These are phyloP conservation scores for Sphaerulina vaccinii DNA, from an alignment of 2,329 filamentous ascomycete species.

Conservation along the genomic window DNA sequence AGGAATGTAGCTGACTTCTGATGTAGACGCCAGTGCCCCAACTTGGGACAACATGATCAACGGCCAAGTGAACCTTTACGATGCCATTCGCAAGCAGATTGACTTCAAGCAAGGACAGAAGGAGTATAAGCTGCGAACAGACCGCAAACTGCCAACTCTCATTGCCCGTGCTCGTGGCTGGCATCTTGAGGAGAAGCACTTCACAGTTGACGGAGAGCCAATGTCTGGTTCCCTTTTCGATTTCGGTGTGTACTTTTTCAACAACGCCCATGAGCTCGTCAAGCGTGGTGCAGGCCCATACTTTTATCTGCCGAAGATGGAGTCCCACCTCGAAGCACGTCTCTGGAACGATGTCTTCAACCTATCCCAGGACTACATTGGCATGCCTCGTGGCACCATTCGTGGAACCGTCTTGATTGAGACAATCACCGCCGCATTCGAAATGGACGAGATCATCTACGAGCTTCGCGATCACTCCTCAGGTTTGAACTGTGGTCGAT, in stretches of 20 bases:
- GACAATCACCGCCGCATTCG: slow-evolving; percentile 95
- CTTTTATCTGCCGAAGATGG: slow-evolving; percentile 96
- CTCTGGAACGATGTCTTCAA: slow-evolving; percentile 99
- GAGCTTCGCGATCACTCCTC: slow-evolving; percentile 95
- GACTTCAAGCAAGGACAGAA: slow-evolving; percentile 96
- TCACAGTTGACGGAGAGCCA: slow-evolving; percentile 91
- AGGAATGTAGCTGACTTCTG: slow-evolving; percentile 6
- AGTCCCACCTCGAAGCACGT: slow-evolving; percentile 92
- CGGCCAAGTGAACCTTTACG: slow-evolving; percentile 95
- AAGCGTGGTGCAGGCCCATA: slow-evolving; percentile 85
- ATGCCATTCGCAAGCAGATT: slow-evolving; percentile 87
- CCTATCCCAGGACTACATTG: slow-evolving; percentile 87
- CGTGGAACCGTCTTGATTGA: slow-evolving; percentile 94
- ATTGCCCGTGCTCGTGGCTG: slow-evolving; percentile 94
- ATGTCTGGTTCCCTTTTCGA: slow-evolving; percentile 93
- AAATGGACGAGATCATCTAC: slow-evolving; percentile 99
- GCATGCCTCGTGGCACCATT: slow-evolving; percentile 86
- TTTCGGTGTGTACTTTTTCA: slow-evolving; percentile 98
- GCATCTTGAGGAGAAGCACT: slow-evolving; percentile 98
- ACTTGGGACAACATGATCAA: slow-evolving; percentile 99
- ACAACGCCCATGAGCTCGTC: slow-evolving; percentile 89
- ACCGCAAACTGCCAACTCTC: slow-evolving; percentile 81
- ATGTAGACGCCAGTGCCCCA: slow-evolving; percentile 82
- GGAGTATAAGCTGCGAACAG: slow-evolving; percentile 95
- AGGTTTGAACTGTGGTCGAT: slow-evolving; percentile 95